Base-by-base conservation (phyloP, 2,329 filamentous ascomycete genomes). In the Paecilomyces fulvus region DNA sequence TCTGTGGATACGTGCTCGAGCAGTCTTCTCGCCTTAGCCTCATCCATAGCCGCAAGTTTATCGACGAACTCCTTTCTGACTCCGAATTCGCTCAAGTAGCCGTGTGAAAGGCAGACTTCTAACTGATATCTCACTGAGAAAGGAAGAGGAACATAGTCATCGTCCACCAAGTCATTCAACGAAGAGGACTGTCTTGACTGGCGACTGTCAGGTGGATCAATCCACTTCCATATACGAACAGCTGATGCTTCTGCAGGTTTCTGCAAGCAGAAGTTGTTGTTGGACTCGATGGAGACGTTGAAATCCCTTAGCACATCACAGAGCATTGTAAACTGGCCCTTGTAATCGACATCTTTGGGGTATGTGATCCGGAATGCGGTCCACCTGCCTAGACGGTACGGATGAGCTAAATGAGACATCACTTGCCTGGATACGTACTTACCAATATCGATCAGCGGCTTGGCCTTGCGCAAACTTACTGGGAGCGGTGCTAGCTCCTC, bases 31-130 rank as follows among this genome's bases (percentile, higher is more conserved):
- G 89, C 90, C 48, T 80, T 79, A 1, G 56, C 62, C 54, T 73
- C 66, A 1, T 80, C 76, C 17, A 88, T 73, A 0, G 74, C 64
- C 1, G 75, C 69, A 3, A 97, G 78, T 48, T 74, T 79, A 28
- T 78, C 68, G 1, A 95, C 73, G 61, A 97, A 97, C 2, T 83
- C 79, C 1, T 72, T 68, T 0, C 77, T 80, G 49, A 97, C 80
- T 51, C 82, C 88, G 67, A 90, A 83, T 69, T 96, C 92, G 54
- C 86, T 87, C 11, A 99, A 74, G 23, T 84, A 78, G 0, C 86
- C 85, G 28, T 87, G 83, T 0, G 92, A 95, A n/a, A 97, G 80
- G 67, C 92, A 97, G 0, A 90, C 92, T 70, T 99, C 92, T 0
- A 99, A 81, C 68, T 96, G 91, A 67, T 97, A 99, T 14, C 90